Evolutionary conservation across 2,329 filamentous ascomycete species (phyloP).

Genomic region (Colletotrichum kahawae): DNA sequence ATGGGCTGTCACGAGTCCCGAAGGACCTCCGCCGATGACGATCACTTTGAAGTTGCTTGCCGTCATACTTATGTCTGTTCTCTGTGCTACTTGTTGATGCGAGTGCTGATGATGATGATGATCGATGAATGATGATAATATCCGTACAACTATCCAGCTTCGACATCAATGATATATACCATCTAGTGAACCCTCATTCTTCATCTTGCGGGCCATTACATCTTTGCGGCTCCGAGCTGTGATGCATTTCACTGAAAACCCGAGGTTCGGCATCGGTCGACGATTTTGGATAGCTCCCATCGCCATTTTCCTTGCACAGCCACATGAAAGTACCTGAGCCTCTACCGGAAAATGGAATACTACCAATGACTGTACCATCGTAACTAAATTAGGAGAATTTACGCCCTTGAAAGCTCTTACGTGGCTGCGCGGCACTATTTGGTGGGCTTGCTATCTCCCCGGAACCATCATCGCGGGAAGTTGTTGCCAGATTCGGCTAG

Average conservation of each 20-base stretch:
- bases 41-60: slow-evolving; percentile 28
- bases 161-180: neutral
- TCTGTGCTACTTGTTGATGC: neutral
- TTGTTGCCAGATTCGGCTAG: neutral
- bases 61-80: slow-evolving; percentile 28
- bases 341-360: neutral
- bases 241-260: neutral
- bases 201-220: neutral
- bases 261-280: neutral
- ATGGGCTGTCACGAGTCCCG: slow-evolving; percentile 33
- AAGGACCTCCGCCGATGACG: slow-evolving; percentile 34
- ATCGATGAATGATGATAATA: neutral
- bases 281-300: neutral
- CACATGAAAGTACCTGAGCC: neutral
- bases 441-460: neutral
- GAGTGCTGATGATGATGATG: neutral
- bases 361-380: neutral
- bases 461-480: neutral
- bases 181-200: accelerated
- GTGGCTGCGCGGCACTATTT: neutral
- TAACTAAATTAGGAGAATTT: neutral
- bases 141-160: neutral
- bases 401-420: neutral
- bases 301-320: neutral
- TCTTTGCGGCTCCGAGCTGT: neutral